phyloP scores from a whole-genome alignment of 306 rosid genomes.

The Cicer arietinum region DNA sequence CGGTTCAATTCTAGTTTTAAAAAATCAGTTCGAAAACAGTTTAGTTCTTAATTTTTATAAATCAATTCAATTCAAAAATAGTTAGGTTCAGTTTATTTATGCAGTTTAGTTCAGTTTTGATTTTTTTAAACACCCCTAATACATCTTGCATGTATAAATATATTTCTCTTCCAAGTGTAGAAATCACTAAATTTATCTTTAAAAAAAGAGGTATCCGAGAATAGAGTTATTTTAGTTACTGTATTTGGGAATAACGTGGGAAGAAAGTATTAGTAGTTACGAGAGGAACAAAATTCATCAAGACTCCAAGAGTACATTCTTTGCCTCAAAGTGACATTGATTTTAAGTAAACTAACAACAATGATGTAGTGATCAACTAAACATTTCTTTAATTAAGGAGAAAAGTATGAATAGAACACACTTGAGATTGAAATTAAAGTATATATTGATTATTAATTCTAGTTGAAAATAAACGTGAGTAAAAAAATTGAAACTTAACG shows the following conservation, averaged over 20 bases:
- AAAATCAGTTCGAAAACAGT: no score
- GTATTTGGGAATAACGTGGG: neutral
- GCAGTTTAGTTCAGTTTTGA: no score
- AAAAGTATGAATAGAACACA: neutral
- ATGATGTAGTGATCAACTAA: neutral
- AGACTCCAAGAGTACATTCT: constrained; percentile 22
- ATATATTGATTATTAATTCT: neutral
- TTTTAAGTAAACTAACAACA: neutral
- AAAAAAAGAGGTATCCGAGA: no score
- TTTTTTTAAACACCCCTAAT: no score
- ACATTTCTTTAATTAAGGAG: neutral
- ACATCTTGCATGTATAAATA: no score
- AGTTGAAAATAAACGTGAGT: neutral
- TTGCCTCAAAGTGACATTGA: neutral
- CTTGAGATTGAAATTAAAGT: neutral
- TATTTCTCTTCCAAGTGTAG: no score
- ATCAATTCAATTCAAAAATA: no score
- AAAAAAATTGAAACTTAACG: no score
- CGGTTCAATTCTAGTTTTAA: no score
- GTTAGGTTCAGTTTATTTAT: no score
- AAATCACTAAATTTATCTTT: no score
- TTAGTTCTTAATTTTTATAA: no score
- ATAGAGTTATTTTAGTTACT: neutral
- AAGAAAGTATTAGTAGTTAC: neutral
- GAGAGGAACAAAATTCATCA: neutral